These are phyloP conservation scores for Dryas octopetala DNA, from an alignment of 306 rosid species.

Conservation along the genomic window DNA sequence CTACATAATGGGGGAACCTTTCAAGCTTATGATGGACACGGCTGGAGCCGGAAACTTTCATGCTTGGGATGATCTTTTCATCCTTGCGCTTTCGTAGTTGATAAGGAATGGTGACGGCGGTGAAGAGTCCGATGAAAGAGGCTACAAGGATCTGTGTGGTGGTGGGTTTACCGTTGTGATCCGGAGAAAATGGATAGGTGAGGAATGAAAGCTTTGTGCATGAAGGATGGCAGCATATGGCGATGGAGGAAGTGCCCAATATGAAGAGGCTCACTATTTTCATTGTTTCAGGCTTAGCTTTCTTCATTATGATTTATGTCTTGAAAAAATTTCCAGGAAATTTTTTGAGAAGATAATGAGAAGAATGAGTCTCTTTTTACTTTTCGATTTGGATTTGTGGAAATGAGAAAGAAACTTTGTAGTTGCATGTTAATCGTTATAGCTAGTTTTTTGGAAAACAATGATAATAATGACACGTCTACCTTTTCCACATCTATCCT, in stretches of 20 bases:
- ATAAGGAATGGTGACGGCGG: conserved; percentile 60
- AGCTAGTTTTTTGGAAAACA: background rate
- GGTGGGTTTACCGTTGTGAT: conserved; percentile 46
- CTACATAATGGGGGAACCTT: conserved; percentile 87
- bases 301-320: conserved; percentile 43
- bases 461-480: conserved; percentile 8
- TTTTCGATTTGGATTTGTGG: conserved; percentile 6
- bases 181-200: conserved; percentile 27
- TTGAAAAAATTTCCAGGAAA: conserved; percentile 26
- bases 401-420: conserved; percentile 18
- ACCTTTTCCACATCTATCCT: no score
- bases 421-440: conserved; percentile 18
- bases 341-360: background rate
- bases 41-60: conserved; percentile 43
- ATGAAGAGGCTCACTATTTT: conserved; percentile 4
- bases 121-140: conserved; percentile 64
- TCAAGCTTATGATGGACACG: conserved; percentile 67
- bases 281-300: conserved; percentile 36
- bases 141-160: conserved; percentile 59
- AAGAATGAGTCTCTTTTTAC: conserved; percentile 19
- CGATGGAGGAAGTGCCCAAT: background rate
- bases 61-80: conserved; percentile 62
- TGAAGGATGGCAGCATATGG: background rate
- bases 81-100: conserved; percentile 42
- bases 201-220: background rate